Conservation (phyloP, 306 rosid species). For the Lathyrus aphaca region DNA sequence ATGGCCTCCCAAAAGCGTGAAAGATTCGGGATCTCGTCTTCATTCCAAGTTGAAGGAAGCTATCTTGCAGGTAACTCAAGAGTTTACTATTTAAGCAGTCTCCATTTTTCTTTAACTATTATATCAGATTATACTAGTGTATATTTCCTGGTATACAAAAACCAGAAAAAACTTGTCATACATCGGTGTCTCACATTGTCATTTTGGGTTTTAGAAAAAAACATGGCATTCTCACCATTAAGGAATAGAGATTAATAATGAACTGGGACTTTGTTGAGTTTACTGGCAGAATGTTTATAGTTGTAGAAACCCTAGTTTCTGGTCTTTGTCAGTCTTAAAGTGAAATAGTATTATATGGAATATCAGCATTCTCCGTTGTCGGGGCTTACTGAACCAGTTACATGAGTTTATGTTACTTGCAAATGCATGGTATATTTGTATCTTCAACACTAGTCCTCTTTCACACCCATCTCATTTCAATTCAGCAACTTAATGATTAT, state of each 20-base stretch:
- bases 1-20: constrained; percentile 98
- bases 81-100: constrained; percentile 23
- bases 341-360: constrained; percentile 25
- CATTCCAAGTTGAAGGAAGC: constrained; percentile 94
- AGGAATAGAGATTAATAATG: constrained; percentile 33
- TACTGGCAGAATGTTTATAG: constrained; percentile 29
- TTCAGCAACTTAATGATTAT: constrained; percentile 15
- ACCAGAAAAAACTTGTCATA: constrained; percentile 20
- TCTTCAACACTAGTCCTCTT: constrained; percentile 31
- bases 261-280: not conserved
- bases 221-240: not conserved
- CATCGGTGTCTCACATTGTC: constrained; percentile 27
- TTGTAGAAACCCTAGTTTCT: constrained; percentile 15
- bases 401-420: constrained; percentile 30
- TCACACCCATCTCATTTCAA: constrained; percentile 23
- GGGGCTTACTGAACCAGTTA: constrained; percentile 6
- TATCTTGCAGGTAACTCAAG: constrained; percentile 71
- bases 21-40: constrained; percentile 90
- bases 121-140: constrained; percentile 30
- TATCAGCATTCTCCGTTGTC: constrained; percentile 13
- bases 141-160: constrained; percentile 19
- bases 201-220: not conserved
- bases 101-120: not conserved
- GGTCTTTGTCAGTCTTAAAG: constrained; percentile 21
- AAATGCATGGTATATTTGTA: not conserved